A percentile compares a stretch with the other conserved stretches of the same genome.
These are phyloP conservation scores for Spizellomyces punctatus DNA, from an alignment of 192 early-diverging fungal genomes.

Conservation along the genomic window DNA sequence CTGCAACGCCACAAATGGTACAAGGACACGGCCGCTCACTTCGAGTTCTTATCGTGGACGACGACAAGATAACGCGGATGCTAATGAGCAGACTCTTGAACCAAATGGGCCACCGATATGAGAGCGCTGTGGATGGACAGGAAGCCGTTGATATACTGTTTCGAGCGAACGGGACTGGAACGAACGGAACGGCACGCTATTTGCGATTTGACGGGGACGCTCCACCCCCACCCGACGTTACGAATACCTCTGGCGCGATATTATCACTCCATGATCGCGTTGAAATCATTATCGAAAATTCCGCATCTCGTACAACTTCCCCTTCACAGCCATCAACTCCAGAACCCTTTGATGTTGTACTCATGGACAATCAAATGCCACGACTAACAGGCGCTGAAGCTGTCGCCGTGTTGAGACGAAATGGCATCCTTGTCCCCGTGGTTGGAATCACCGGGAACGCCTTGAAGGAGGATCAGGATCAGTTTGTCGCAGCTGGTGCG, in stretches of 20 bases:
- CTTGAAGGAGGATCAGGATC: conserved; percentile 29
- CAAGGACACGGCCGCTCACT: neutral
- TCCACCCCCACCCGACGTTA: neutral
- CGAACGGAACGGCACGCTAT: neutral
- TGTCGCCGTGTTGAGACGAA: conserved; percentile 9
- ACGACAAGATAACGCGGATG: conserved; percentile 31
- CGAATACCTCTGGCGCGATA: neutral
- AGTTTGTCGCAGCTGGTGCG: conserved; percentile 20
- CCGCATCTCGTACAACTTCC: neutral
- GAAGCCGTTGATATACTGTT: conserved; percentile 21
- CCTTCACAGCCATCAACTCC: conserved; percentile 1
- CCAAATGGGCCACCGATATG: conserved; percentile 19
- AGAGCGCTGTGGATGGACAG: conserved; percentile 24
- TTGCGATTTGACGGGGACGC: neutral
- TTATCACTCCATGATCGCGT: neutral
- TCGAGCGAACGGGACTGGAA: neutral
- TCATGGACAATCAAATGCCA: conserved; percentile 36
- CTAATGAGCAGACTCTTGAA: conserved; percentile 27
- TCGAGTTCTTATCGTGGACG: conserved; percentile 28
- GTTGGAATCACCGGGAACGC: conserved; percentile 32
- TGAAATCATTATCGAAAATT: conserved; percentile 4
- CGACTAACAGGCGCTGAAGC: conserved; percentile 26
- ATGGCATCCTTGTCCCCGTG: conserved; percentile 17
- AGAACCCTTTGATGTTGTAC: conserved; percentile 26
- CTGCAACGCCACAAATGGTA: neutral